Evolutionary conservation across 2,329 filamentous ascomycete species (phyloP), one percentile per base, ranked within the genome.

Genomic region (Verticillium tricorpus): DNA sequence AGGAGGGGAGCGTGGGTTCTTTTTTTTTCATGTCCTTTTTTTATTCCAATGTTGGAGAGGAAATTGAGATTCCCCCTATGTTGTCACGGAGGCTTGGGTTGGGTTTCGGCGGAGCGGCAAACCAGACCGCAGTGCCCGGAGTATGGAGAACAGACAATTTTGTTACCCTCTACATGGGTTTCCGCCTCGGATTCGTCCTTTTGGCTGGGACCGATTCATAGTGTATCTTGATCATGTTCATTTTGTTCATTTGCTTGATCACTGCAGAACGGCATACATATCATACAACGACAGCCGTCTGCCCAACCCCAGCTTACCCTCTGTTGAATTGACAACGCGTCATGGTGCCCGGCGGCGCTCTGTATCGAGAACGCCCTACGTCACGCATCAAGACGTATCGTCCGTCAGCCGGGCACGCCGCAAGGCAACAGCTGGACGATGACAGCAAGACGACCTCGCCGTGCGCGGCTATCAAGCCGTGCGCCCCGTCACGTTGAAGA

Each of bases 401-500:
- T 22, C 22, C 50, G 50, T 54, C 22, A 31, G 50, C 50, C 28
- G 28, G 28, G 28, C 28, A 28, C 5, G 28, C 28, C 28, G 28
- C 28, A 28, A 28, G 3, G 28, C 28, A 5, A 28, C 28, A 28
- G 28, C 28, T 28, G 28, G 28, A 28, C 28, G 28, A 28, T 28
- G 28, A 28, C 28, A 28, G 28, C 28, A 28, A 4, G 28, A 28
- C 28, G 28, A 5, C 28, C 28, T 28, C 28, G 28, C 28, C 28
- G 28, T 4, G 28, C n/a, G n/a, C n/a, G 28, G 28, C 28, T 5
- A 17, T 56, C 32, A 56, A 45, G 39, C 5, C 39, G 17, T 45
- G 39, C n/a, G 39, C 39, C 22, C 25, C 39, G 65, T 54, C 2
- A 66, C 56, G 37, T 66, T 62, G 15, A 66, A 66, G 68, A 85